phyloP scores from a whole-genome alignment of 495 filamentous ascomycete genomes.

The Annulohypoxylon moriforme region DNA sequence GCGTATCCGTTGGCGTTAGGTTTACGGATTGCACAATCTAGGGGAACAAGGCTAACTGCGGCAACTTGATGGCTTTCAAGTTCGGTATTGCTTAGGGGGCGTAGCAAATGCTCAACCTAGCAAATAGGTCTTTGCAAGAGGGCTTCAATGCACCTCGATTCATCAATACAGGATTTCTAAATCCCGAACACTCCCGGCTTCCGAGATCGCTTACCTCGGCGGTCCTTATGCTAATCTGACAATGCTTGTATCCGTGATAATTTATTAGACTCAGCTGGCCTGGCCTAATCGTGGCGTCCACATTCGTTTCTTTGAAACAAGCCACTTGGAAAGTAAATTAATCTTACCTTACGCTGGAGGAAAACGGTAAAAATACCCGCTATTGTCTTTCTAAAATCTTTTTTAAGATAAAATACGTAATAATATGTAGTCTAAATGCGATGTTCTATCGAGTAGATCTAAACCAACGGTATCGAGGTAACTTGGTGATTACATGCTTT shows the following conservation, averaged over 20 bases:
- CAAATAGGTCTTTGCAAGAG: constrained; percentile 17
- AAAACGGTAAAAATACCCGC: neutral
- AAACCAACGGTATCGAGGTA: neutral
- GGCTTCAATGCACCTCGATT: constrained; percentile 8
- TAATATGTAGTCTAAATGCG: neutral
- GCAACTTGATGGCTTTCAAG: constrained; percentile 27
- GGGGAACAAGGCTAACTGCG: constrained; percentile 32
- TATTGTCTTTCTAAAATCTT: neutral
- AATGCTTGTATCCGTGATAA: neutral
- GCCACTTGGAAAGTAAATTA: too few relatives aligned
- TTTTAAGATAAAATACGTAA: neutral
- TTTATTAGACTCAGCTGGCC: neutral
- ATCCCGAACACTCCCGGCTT: constrained; percentile 17
- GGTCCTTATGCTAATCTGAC: neutral
- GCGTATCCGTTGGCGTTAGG: constrained; percentile 31
- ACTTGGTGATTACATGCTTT: constrained; percentile 14
- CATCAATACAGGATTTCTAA: constrained; percentile 34
- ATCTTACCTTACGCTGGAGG: neutral
- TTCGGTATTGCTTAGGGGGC: constrained; percentile 20
- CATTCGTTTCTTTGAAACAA: neutral
- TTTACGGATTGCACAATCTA: constrained; percentile 29
- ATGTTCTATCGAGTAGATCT: neutral
- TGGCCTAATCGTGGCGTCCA: neutral
- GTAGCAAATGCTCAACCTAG: constrained; percentile 15
- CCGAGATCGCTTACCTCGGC: neutral